phyloP scores from a whole-genome alignment of 2,329 filamentous ascomycete genomes.

The Fusarium euwallaceae region DNA sequence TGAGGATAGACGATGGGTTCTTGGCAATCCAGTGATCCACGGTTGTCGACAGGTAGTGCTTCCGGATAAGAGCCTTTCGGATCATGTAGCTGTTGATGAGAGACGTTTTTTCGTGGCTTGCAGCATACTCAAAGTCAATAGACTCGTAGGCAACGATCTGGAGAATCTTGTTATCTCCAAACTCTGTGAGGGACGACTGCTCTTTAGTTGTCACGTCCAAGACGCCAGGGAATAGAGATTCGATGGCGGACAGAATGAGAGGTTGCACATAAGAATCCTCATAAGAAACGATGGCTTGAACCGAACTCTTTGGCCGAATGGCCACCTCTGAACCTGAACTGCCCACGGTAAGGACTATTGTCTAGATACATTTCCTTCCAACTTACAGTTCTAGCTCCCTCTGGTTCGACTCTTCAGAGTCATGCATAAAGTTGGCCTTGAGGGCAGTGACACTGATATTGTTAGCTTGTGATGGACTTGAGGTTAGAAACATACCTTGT shows the following conservation, averaged over 20 bases:
- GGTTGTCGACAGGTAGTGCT: slow-evolving; percentile 91
- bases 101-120: slow-evolving; percentile 70
- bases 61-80: slow-evolving; percentile 94
- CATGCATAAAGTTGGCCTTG: slow-evolving; percentile 92
- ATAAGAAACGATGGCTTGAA: slow-evolving; percentile 83
- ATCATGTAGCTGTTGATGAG: slow-evolving; percentile 94
- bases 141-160: slow-evolving; percentile 90
- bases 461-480: slow-evolving; percentile 13
- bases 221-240: slow-evolving; percentile 68
- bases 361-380: slow-evolving; percentile 38
- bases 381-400: slow-evolving; percentile 89
- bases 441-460: slow-evolving; percentile 82
- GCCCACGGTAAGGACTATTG: slow-evolving; percentile 52
- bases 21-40: slow-evolving; percentile 89
- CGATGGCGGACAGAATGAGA: slow-evolving; percentile 81
- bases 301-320: slow-evolving; percentile 39
- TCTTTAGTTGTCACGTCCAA: slow-evolving; percentile 68
- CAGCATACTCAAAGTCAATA: slow-evolving; percentile 84
- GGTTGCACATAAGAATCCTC: slow-evolving; percentile 92
- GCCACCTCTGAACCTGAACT: slow-evolving; percentile 45
- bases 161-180: slow-evolving; percentile 65
- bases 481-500: slow-evolving; percentile 74
- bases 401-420: slow-evolving; percentile 70
- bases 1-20: slow-evolving; percentile 78
- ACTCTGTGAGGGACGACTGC: slow-evolving; percentile 52